Base-by-base conservation (phyloP, 768 basidiomycete genomes). In the Chalciporus chontae region DNA sequence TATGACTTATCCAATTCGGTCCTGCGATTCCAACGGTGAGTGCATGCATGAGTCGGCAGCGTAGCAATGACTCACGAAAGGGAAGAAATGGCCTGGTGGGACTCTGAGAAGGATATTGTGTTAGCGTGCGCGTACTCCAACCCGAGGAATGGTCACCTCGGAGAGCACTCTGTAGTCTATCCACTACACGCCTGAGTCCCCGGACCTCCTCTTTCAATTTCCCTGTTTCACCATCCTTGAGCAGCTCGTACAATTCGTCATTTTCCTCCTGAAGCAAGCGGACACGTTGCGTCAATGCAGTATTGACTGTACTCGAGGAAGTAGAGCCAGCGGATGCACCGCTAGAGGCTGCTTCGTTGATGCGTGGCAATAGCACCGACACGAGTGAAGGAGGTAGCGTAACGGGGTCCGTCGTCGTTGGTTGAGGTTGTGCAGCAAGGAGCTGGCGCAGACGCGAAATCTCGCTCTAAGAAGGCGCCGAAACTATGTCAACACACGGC, bases 191-290 rank as follows among this genome's bases (percentile, higher is more conserved):
- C 29, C 82, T 75, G 47, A 93, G 72, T 7, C 80, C 80, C 42
- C 80, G 78, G 10, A 86, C 86, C 64, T 93, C 87, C 61, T 91
- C 90, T 64, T 90, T 90, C 54, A 93, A 63, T 63, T 79, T 83
- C 5, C 89, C 90, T 0, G 87, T 86, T 68, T 93, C 90, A 36
- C 85, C 80, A 21, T 73, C 73, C 64, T 81, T 85, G 48, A 93
- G 69, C 9, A 92, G 69, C 43, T 83, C 79, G 63, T 92, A 93
- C 15, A 93, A 66, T 55, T 93, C 90, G 56, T 93, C 89, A 52
- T 93, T 93, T 67, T 93, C 90, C 48, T 90, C 85, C 63, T 93
- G 90, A 9, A 93, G 71, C 15, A 84, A 67, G 42, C 80, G 80
- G 23, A 80, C 78, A 41, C 87, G 76, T 60, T 91, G 89, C 0